Evolutionary conservation across 768 basidiomycete genomes (phyloP).

Genomic region (Tephrocybe rancida): DNA sequence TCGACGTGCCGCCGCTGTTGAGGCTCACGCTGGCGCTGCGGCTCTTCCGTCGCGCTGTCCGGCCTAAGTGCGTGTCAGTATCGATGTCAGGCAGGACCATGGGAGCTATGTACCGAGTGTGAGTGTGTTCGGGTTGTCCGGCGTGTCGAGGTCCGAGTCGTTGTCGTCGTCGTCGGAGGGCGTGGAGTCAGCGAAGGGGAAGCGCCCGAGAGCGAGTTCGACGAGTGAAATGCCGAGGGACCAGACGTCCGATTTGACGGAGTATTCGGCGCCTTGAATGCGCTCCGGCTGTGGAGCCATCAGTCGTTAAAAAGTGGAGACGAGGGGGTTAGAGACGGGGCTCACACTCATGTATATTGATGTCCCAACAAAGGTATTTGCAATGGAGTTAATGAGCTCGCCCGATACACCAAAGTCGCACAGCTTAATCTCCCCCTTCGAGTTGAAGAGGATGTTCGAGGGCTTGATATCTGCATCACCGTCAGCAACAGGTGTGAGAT

Average conservation of each 20-base stretch:
- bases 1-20: slow-evolving; percentile 91
- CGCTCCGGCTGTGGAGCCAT: slow-evolving; percentile 79
- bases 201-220: slow-evolving; percentile 93
- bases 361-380: slow-evolving; percentile 98
- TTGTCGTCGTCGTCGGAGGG: slow-evolving; percentile 38
- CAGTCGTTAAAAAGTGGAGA: background rate
- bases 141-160: slow-evolving; percentile 73
- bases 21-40: slow-evolving; percentile 73
- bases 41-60: slow-evolving; percentile 70
- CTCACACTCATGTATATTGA: slow-evolving; percentile 99
- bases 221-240: slow-evolving; percentile 96
- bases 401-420: slow-evolving; percentile 99
- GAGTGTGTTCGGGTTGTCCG: slow-evolving; percentile 57
- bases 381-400: slow-evolving; percentile 97
- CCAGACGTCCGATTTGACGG: slow-evolving; percentile 99
- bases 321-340: slow-evolving; percentile 23
- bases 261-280: slow-evolving; percentile 97
- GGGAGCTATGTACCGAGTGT: too few species aligned
- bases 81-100: too few species aligned
- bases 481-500: background rate
- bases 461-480: slow-evolving; percentile 88
- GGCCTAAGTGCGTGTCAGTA: too few species aligned
- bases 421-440: slow-evolving; percentile 94
- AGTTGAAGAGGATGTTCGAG: slow-evolving; percentile 95
- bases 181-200: slow-evolving; percentile 89